Base-by-base conservation (phyloP, 352 stramenopile genomes). In the Aphanomyces stellatus region DNA sequence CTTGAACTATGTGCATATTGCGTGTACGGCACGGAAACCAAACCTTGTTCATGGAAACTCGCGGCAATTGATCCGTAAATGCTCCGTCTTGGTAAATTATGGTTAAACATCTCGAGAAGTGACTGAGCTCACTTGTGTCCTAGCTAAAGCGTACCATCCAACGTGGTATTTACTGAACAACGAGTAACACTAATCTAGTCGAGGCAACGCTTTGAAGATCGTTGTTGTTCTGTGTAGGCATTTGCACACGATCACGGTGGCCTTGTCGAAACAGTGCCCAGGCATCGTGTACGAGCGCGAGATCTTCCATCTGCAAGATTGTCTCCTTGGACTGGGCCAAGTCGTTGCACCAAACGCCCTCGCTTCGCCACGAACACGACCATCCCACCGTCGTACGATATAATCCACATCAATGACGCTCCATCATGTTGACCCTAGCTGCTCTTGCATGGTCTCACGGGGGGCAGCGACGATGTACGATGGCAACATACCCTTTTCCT, bases 291-390 rank as follows among this genome's bases (percentile, higher is more conserved):
- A 91, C 70, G 65, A 80, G 53, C 78, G 82, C 17, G 76, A 91
- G 67, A 62, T 82, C 4, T 71, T 91, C 4, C 73, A 85, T 30
- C 75, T 88, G 70, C 76, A 75, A 15, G 19, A 71, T 89, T 17
- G 72, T 88, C 15, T 88, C 84, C 1, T 69, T 92, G 31, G 84
- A 92, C 72, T 92, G 84, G 84, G 83, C 80, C n/a, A 70, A 87
- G 10, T 69, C 78, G 25, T 31, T 75, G 8, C 51, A n/a, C n/a
- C n/a, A n/a, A n/a, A n/a, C n/a, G n/a, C 42, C 11, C 35, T 40
- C 0, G 34, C n/a, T 28, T 11, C 31, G 4, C 31, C n/a, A 68
- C 10, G 46, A 64, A 31, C 51, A 62, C 17, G 31, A 68, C 35
- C 13, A 46, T 24, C 51, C 61, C 24, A 68, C 61, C 17, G 25